A percentile compares a stretch with the other conserved stretches of the same genome.
phyloP scores from a whole-genome alignment of 1,284 basidiomycete species.

The Paramarasmius palmivorus region DNA sequence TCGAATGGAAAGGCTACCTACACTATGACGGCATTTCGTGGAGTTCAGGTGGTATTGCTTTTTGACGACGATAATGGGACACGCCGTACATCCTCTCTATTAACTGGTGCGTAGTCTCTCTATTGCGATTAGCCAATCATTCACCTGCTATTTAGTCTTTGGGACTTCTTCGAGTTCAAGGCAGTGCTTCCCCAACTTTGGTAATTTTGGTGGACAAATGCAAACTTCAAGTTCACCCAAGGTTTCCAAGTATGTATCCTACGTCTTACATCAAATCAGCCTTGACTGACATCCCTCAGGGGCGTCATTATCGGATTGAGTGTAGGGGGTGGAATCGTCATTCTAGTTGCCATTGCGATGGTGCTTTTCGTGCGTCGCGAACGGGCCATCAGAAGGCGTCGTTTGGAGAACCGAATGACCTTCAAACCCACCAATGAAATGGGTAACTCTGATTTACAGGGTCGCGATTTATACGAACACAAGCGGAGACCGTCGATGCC shows the following conservation, averaged over 20 bases:
- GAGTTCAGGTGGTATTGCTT: constrained; percentile 42
- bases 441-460: background rate
- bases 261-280: background rate
- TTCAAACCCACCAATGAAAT: background rate
- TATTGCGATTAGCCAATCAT: background rate
- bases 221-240: background rate
- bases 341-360: constrained; percentile 42
- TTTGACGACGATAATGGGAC: constrained; percentile 32
- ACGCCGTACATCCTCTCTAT: constrained; percentile 33
- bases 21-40: constrained; percentile 38
- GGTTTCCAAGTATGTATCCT: constrained; percentile 24
- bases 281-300: constrained; percentile 24
- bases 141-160: constrained; percentile 22
- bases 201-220: background rate
- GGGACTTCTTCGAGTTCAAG: constrained; percentile 27
- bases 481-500: constrained; percentile 8
- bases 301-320: constrained; percentile 44
- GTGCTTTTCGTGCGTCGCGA: constrained; percentile 42
- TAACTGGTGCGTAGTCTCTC: constrained; percentile 29
- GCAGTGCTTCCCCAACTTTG: constrained; percentile 20
- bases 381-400: constrained; percentile 32
- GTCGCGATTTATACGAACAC: constrained; percentile 7
- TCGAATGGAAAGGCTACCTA: constrained; percentile 39
- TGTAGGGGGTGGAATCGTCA: constrained; percentile 38
- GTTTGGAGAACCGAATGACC: background rate